Evolutionary conservation across 139 green algal species (phyloP).

Genomic region (Tetradesmus lagerheimii): DNA sequence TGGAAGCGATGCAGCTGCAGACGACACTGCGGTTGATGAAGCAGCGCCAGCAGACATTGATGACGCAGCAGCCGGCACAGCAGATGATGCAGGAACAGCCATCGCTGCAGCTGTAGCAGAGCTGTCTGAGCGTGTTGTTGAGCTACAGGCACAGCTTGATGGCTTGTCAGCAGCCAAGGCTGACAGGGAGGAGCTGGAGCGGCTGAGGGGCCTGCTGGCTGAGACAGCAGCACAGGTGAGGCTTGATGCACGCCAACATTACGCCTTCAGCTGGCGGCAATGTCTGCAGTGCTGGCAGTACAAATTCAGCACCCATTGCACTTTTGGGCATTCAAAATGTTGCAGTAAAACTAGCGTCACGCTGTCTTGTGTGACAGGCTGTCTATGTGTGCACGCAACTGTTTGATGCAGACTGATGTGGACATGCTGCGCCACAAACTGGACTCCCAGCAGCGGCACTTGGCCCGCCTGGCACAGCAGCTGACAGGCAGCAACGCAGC

Average conservation of each 20-base stretch:
- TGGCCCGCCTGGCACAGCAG: conserved; percentile 14
- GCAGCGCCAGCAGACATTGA: background rate
- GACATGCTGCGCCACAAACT: conserved; percentile 34
- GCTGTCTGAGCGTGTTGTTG: conserved; percentile 1
- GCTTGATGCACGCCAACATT: no score
- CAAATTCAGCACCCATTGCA: no score
- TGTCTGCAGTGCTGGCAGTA: no score
- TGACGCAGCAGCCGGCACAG: background rate
- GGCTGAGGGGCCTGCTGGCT: background rate
- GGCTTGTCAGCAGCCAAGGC: conserved; percentile 4
- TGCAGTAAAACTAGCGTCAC: no score
- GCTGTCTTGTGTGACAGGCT: no score
- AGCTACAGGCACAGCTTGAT: background rate
- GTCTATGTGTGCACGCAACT: background rate
- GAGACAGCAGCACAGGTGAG: conserved; percentile 35
- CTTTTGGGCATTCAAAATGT: no score
- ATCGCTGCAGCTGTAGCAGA: background rate
- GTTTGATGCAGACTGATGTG: background rate
- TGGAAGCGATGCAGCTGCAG: background rate
- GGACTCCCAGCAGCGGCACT: background rate
- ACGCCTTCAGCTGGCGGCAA: no score
- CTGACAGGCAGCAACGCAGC: background rate
- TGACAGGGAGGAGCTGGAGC: conserved; percentile 3
- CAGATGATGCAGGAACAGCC: background rate
- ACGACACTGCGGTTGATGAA: background rate